phyloP scores from a whole-genome alignment of 2,329 filamentous ascomycete species.

The Orbilia ellipsospora region DNA sequence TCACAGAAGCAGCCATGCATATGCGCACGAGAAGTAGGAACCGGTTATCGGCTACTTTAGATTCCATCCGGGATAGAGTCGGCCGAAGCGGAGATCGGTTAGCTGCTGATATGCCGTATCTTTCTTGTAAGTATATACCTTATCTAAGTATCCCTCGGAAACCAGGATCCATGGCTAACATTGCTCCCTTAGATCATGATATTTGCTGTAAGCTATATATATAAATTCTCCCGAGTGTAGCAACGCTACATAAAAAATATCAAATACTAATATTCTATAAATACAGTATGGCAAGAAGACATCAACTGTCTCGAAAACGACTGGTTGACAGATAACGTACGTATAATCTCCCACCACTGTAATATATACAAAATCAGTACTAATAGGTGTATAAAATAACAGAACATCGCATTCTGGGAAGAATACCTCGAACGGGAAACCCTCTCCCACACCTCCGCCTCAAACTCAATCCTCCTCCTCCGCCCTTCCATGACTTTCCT shows the following conservation, averaged over 20 bases:
- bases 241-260: conserved; percentile 57
- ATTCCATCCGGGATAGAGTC: conserved; percentile 40
- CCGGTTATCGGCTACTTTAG: conserved; percentile 34
- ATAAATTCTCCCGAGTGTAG: neutral
- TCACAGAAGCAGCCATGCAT: conserved; percentile 38
- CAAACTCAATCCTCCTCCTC: conserved; percentile 86
- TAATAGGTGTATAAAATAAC: conserved; percentile 55
- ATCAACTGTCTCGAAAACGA: conserved; percentile 87
- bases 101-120: conserved; percentile 73
- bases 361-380: conserved; percentile 40
- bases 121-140: conserved; percentile 71
- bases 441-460: conserved; percentile 79
- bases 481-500: conserved; percentile 88
- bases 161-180: conserved; percentile 5
- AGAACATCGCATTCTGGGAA: conserved; percentile 98
- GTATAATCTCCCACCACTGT: conserved; percentile 60
- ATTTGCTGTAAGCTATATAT: conserved; percentile 67
- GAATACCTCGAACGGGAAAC: conserved; percentile 94
- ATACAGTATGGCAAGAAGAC: conserved; percentile 84
- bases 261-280: conserved; percentile 25
- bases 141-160: too few species aligned
- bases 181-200: conserved; percentile 69
- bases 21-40: conserved; percentile 45
- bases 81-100: conserved; percentile 37
- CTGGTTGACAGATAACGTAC: conserved; percentile 95